A percentile compares a stretch with the other conserved stretches of the same genome.
These are phyloP conservation scores for Citrus cavaleriei DNA, from an alignment of 345 rosid species.

Conservation along the genomic window DNA sequence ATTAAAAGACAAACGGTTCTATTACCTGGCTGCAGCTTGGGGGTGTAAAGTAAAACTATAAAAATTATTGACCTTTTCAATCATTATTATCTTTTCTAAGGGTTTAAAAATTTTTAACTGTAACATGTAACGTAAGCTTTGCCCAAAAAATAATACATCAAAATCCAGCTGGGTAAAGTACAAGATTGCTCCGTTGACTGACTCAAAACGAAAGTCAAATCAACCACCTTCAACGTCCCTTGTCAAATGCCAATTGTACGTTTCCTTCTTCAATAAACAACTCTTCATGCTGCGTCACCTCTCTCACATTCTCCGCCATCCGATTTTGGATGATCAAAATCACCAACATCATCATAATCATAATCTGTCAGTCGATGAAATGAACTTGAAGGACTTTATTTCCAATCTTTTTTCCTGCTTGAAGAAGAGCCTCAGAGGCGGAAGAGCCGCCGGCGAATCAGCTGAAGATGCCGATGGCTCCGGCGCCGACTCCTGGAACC, in stretches of 20 bases:
- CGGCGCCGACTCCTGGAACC: constrained; percentile 30
- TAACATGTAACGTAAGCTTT: too few relatives aligned
- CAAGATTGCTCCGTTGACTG: too few relatives aligned
- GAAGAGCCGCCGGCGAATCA: constrained; percentile 5
- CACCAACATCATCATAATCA: background rate
- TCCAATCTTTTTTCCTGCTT: constrained; percentile 29
- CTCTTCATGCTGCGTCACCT: background rate
- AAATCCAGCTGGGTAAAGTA: too few relatives aligned
- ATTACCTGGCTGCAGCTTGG: too few relatives aligned
- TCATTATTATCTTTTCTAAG: too few relatives aligned
- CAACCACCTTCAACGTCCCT: background rate
- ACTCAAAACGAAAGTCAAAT: background rate
- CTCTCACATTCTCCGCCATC: background rate
- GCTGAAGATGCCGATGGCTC: constrained; percentile 18
- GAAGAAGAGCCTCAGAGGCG: constrained; percentile 5
- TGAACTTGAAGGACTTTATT: constrained; percentile 28
- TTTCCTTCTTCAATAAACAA: background rate
- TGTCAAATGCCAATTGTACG: too few relatives aligned
- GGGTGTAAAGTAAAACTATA: too few relatives aligned
- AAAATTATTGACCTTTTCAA: too few relatives aligned
- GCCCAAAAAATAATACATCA: too few relatives aligned
- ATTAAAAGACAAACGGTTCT: too few relatives aligned
- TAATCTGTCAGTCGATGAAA: constrained; percentile 5
- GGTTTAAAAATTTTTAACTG: too few relatives aligned
- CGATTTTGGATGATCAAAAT: background rate